Evolutionary conservation across 2,329 filamentous ascomycete genomes (phyloP).

Genomic region (Aureobasidium sp.): DNA sequence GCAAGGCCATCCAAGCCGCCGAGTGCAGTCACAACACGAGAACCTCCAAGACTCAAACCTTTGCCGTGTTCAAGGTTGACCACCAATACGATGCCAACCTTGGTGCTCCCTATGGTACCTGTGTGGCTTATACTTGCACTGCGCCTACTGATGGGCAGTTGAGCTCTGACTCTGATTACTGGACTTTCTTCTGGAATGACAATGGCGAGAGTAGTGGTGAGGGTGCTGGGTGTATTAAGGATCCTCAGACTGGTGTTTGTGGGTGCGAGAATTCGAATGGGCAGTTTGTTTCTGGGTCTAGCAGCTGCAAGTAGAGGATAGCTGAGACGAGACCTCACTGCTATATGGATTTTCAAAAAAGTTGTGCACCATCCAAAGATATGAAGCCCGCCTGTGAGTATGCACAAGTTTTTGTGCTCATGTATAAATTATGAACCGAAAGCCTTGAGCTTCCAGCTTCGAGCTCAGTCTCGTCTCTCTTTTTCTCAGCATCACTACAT

Average conservation of each 20-base stretch:
- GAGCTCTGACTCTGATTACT: slow-evolving; percentile 30
- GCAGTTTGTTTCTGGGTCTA: slow-evolving; percentile 29
- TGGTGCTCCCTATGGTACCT: slow-evolving; percentile 45
- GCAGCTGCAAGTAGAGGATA: slow-evolving; percentile 13
- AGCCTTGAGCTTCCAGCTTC: not conserved
- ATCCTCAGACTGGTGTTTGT: slow-evolving; percentile 34
- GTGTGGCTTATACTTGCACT: slow-evolving; percentile 37
- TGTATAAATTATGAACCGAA: not conserved
- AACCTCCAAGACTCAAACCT: slow-evolving; percentile 31
- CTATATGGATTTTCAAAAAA: too few relatives aligned
- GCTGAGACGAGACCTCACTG: too few relatives aligned
- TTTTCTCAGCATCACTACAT: too few relatives aligned
- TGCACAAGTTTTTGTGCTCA: not conserved
- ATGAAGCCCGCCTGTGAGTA: not conserved
- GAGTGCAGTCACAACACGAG: slow-evolving; percentile 39
- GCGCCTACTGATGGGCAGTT: slow-evolving; percentile 28
- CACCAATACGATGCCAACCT: slow-evolving; percentile 39
- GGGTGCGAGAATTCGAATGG: slow-evolving; percentile 39
- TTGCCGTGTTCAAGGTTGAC: slow-evolving; percentile 38
- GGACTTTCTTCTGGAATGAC: slow-evolving; percentile 35
- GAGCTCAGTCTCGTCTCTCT: too few relatives aligned
- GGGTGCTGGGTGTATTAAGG: slow-evolving; percentile 35
- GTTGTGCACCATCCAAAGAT: too few relatives aligned
- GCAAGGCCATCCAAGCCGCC: slow-evolving; percentile 36
- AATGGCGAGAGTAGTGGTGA: slow-evolving; percentile 27